These are phyloP conservation scores for Diaporthe caulivora DNA, from an alignment of 2,329 filamentous ascomycete species.

Conservation along the genomic window DNA sequence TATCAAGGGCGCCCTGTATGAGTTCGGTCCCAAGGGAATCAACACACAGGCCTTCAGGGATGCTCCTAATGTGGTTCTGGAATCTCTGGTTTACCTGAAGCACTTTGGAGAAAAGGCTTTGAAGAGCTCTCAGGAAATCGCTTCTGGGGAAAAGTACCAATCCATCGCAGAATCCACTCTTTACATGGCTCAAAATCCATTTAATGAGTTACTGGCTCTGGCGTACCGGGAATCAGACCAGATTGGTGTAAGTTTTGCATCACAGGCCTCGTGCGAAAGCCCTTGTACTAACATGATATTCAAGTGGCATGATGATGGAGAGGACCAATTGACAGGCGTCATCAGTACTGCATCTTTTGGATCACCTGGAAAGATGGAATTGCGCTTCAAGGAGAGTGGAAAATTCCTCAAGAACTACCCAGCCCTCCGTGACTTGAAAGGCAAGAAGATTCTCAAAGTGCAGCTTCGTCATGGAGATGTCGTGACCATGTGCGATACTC, in stretches of 20 bases:
- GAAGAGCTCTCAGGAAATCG: slow-evolving; percentile 41
- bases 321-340: slow-evolving; percentile 70
- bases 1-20: slow-evolving; percentile 72
- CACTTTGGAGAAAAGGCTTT: slow-evolving; percentile 65
- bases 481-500: slow-evolving; percentile 64
- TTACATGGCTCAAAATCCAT: slow-evolving; percentile 53
- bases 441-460: slow-evolving; percentile 51
- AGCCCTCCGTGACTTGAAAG: slow-evolving; percentile 34
- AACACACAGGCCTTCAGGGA: slow-evolving; percentile 57
- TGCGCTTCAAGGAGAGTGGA: slow-evolving; percentile 40
- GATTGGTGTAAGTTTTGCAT: slow-evolving; percentile 61
- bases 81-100: slow-evolving; percentile 63
- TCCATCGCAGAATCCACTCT: slow-evolving; percentile 36
- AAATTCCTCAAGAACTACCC: slow-evolving; percentile 18
- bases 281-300: slow-evolving; percentile 54
- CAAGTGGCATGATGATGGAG: slow-evolving; percentile 71
- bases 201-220: slow-evolving; percentile 74
- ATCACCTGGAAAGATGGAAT: slow-evolving; percentile 66
- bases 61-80: slow-evolving; percentile 61
- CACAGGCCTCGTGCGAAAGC: slow-evolving; percentile 12
- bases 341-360: slow-evolving; percentile 74
- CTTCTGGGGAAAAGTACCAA: slow-evolving; percentile 31
- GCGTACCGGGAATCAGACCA: slow-evolving; percentile 72
- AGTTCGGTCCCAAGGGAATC: slow-evolving; percentile 71
- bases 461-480: slow-evolving; percentile 73